Conservation (phyloP, 441 rosid genomes). For the Corymbia calophylla region DNA sequence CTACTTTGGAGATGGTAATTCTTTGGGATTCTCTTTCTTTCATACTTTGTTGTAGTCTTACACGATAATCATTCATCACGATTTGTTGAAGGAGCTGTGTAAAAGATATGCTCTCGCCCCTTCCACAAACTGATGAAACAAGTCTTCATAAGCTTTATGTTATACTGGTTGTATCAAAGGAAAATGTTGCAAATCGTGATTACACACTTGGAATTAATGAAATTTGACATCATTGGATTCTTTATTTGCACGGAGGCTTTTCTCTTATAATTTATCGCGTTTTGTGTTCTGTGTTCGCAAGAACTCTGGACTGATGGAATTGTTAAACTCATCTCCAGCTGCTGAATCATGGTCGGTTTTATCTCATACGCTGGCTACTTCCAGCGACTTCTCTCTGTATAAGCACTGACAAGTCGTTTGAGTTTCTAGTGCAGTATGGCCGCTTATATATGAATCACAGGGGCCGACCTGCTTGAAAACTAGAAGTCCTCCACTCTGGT, state of each 20-base stretch:
- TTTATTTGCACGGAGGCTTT: neutral
- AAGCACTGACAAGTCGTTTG: neutral
- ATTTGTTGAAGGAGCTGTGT: constrained; percentile 14
- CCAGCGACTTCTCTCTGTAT: neutral
- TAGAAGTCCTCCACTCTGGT: neutral
- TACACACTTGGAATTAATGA: constrained; percentile 11
- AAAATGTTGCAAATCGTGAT: neutral
- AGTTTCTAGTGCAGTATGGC: neutral
- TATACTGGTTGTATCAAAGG: neutral
- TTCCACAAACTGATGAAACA: constrained; percentile 1
- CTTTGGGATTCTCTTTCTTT: constrained; percentile 8
- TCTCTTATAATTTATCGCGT: neutral
- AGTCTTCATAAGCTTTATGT: neutral
- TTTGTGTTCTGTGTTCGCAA: neutral
- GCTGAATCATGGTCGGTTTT: neutral
- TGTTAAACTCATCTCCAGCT: neutral
- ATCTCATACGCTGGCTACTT: neutral
- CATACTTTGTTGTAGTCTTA: neutral
- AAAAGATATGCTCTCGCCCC: constrained; percentile 7
- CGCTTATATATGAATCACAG: neutral
- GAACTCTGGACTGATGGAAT: neutral
- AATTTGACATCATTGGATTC: neutral
- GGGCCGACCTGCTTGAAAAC: neutral
- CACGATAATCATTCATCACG: constrained; percentile 2
- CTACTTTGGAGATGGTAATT: constrained; percentile 2